Base-by-base conservation (phyloP, 805 yeast species). In the Myxozyma mucilagina region DNA sequence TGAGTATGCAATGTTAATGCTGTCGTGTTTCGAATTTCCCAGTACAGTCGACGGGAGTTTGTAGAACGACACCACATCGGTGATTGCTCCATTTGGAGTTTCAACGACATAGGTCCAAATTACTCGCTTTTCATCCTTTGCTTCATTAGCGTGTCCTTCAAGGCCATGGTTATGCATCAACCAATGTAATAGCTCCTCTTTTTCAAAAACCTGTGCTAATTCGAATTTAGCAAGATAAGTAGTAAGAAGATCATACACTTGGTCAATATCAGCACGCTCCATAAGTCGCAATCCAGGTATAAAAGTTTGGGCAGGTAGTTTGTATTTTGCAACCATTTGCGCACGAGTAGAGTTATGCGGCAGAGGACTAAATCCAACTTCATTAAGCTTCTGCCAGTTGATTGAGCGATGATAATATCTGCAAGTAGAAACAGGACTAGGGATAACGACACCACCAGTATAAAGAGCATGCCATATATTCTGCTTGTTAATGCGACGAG, bases 401-500 rank as follows among this genome's bases (percentile, higher is more conserved):
- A 94, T 77, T 1, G 97, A 96, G 69, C 99, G 87, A 76, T 94
- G 99, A 45, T 89, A 87, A 74, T 94, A 94, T 63, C 97, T 82
- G 72, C 96, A 87, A 1, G 90, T 85, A 11, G 96, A 79, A 4
- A 93, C 83, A 0, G 99, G 99, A n/a, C 92, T 85, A 24, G 99
- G 99, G 59, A 94, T 79, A 1, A 90, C 86, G 2, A 86, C 84
- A 10, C 98, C 99, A 0, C 93, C 96, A 9, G 99, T 93, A 75
- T 90, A 90, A 62, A 94, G 80, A 0, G 98, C 99, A 74, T 92
- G 97, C 97, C 97, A 94, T 62, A 92, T 88, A 61, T 89, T 84
- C 47, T 81, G 80, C 64, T 83, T 81, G 75, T 94, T 93, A 65
- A 94, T 94, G 68, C 98, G 82, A 72, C 99, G 82, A 3, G 98